A percentile compares a stretch with the other conserved stretches of the same genome.
Evolutionary conservation across 176 grass and related monocot species (phyloP).

Genomic region (Lolium multiflorum): DNA sequence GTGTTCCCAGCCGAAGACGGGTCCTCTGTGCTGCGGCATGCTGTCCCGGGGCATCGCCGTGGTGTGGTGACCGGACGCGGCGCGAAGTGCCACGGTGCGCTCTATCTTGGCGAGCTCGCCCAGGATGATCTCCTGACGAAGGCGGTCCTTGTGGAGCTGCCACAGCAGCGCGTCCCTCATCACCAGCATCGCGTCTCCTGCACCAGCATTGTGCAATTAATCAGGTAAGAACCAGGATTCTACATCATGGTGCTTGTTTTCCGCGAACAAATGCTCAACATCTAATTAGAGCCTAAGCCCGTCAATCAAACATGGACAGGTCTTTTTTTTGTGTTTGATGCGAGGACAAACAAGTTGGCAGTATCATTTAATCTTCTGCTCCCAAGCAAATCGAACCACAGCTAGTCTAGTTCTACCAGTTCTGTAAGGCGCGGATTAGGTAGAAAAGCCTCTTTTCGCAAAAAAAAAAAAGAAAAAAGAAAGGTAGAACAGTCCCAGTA

Average conservation of each 20-base stretch:
- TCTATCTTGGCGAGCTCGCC: conserved; percentile 52
- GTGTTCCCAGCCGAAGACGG: not conserved
- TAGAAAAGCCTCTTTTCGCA: not conserved
- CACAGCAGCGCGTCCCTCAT: conserved; percentile 48
- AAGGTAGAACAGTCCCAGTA: not conserved
- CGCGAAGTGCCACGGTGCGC: conserved; percentile 24
- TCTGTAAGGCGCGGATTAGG: not conserved
- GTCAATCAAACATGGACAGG: not conserved
- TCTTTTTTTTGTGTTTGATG: not conserved
- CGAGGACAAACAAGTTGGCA: not conserved
- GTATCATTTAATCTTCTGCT: not conserved
- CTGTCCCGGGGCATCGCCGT: not conserved
- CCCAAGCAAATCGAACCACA: not conserved
- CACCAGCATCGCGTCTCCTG: conserved; percentile 36
- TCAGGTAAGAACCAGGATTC: not conserved
- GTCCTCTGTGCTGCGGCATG: not conserved
- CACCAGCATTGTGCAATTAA: not conserved
- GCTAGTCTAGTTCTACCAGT: not conserved
- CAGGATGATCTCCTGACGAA: conserved; percentile 48
- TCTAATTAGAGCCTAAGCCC: not conserved
- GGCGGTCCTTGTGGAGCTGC: conserved; percentile 44
- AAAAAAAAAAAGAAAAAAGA: no score
- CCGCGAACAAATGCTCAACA: not conserved
- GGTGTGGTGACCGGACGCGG: not conserved
- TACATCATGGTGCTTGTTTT: not conserved